Evolutionary conservation across 805 yeast species (phyloP), one percentile per base, ranked within the genome.

Genomic region (Candida pseudoglaebosa): DNA sequence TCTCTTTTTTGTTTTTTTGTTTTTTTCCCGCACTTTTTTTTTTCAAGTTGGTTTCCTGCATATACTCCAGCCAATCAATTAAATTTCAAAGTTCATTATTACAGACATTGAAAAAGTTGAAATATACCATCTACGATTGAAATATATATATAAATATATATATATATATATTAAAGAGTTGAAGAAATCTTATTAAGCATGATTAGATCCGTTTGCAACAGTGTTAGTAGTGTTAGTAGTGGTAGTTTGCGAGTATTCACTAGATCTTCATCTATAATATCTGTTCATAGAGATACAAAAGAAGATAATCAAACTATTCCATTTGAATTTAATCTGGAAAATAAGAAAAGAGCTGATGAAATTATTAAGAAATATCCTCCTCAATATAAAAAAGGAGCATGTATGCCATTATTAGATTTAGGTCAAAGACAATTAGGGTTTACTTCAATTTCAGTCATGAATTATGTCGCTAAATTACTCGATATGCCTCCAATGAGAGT

Each of bases 401-500:
- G 81, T 42, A 87, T 86, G 95, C 95, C 95, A 7, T 71, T 86
- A 44, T 73, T 86, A 45, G 95, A 85, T 57, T 70, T 86, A 46
- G 95, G 93, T 29, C 95, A 86, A 67, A 83, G 95, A 54, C 95
- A 86, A 63, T 71, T 72, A 40, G 95, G 95, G 0, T 86, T 82
- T 70, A 83, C 93, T 31, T 84, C 95, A 29, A 83, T 86, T 50
- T 73, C 87, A 24, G 93, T 85, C 46, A 86, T 86, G 95, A 85
- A 86, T 69, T 83, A 87, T 58, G 95, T 86, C 36, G 95, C 95
- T 38, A 78, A 82, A 61, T 53, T 82, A 55, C 72, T 85, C 53
- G 91, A 84, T 53, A 83, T 87, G 81, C 95, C 95, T 21, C 95
- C 95, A 43, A 86, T 86, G 95, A 78, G 95, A 66, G 95, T 86